Percentiles rank a stretch among this genome's conserved stretches.
Evolutionary conservation across 768 basidiomycete genomes (phyloP).

Genomic region (Boletus patriciae): DNA sequence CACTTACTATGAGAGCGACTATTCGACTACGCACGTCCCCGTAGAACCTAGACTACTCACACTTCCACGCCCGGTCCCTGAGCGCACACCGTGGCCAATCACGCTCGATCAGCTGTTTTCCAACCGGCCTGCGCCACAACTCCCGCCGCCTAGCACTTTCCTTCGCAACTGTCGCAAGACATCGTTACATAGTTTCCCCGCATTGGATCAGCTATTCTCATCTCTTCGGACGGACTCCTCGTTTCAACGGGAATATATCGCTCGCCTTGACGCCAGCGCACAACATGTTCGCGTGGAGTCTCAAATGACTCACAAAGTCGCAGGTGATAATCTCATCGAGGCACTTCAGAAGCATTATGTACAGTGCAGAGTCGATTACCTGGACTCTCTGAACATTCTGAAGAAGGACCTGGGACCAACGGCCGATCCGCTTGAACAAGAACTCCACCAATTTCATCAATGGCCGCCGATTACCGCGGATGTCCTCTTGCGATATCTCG

Average conservation of each 20-base stretch:
- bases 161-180: background rate
- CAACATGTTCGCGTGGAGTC: background rate
- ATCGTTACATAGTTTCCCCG: background rate
- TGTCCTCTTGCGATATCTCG: too few relatives aligned
- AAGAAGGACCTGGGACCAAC: too few relatives aligned
- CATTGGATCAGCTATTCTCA: background rate
- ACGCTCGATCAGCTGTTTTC: background rate
- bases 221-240: background rate
- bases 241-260: background rate
- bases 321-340: too few relatives aligned
- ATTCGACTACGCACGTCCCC: too few relatives aligned
- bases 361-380: too few relatives aligned
- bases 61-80: too few relatives aligned
- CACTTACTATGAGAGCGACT: too few relatives aligned
- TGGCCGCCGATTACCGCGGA: too few relatives aligned
- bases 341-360: too few relatives aligned
- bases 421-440: too few relatives aligned
- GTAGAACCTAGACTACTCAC: background rate
- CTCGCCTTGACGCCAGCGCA: background rate
- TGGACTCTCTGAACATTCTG: too few relatives aligned
- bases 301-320: background rate
- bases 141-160: background rate
- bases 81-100: background rate
- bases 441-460: too few relatives aligned
- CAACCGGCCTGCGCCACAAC: background rate